Percentiles rank a stretch among this genome's conserved stretches.
Evolutionary conservation across 2,329 filamentous ascomycete genomes (phyloP).

Genomic region (Neonectria coccinea): DNA sequence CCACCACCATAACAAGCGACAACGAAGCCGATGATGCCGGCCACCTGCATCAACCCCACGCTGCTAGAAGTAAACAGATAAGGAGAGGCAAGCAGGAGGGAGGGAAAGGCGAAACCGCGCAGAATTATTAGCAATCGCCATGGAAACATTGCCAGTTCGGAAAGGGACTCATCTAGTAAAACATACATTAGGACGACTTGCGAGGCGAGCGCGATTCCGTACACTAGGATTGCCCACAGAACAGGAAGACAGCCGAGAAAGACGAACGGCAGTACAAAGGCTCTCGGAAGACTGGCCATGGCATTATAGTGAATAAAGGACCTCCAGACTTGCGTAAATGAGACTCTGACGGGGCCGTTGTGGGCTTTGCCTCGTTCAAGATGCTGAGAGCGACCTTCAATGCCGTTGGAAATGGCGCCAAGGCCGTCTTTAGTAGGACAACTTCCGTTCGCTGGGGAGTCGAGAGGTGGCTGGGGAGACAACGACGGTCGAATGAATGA

Average conservation of each 20-base stretch:
- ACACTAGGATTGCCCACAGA: constrained; percentile 14
- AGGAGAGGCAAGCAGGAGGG: background rate
- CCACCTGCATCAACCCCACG: constrained; percentile 16
- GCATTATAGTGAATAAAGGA: constrained; percentile 5
- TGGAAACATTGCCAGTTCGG: background rate
- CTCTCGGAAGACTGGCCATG: background rate
- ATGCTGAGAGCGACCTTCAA: background rate
- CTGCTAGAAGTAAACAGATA: constrained; percentile 10
- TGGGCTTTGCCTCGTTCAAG: background rate
- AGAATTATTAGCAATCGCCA: background rate
- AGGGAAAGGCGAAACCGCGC: constrained; percentile 7
- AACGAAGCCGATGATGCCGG: constrained; percentile 8
- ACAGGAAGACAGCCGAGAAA: constrained; percentile 6
- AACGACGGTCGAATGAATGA: constrained; percentile 2
- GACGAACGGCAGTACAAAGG: constrained; percentile 6
- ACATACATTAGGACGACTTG: constrained; percentile 12
- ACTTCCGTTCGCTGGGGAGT: background rate
- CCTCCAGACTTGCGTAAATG: background rate
- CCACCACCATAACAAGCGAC: constrained; percentile 15
- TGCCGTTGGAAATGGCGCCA: background rate
- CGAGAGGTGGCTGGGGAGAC: background rate
- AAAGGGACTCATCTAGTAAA: background rate
- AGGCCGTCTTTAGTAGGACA: background rate
- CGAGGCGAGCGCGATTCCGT: constrained; percentile 2
- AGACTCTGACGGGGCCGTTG: background rate